These are phyloP conservation scores for Suillus subalutaceus DNA, from an alignment of 768 basidiomycete species.

Conservation along the genomic window DNA sequence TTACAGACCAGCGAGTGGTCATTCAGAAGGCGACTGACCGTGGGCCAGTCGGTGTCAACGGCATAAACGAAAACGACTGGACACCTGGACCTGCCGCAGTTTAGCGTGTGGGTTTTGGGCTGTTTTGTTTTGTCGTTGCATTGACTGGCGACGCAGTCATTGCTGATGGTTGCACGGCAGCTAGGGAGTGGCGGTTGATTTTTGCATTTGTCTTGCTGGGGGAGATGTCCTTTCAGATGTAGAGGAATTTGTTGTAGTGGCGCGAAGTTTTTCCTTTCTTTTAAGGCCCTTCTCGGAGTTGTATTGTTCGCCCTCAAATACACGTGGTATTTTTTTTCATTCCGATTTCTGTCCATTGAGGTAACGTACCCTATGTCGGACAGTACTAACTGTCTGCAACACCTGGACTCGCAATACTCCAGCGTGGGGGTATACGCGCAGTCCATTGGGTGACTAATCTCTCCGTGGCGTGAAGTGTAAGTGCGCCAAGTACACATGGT, in stretches of 20 bases:
- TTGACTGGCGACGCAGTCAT: neutral
- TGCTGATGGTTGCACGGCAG: neutral
- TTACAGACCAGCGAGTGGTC: neutral
- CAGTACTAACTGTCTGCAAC: no score
- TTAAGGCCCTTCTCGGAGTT: neutral
- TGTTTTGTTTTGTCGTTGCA: neutral
- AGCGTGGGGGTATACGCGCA: no score
- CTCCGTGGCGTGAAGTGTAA: neutral
- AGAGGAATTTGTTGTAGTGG: neutral
- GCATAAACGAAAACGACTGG: conserved; percentile 27
- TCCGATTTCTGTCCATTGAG: no score
- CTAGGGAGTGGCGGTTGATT: neutral
- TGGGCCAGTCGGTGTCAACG: conserved; percentile 11
- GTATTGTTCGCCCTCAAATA: neutral
- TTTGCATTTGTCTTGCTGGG: neutral
- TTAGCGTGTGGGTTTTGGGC: neutral
- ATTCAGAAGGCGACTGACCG: neutral
- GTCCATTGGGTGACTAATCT: no score
- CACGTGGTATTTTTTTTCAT: neutral
- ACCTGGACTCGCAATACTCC: no score
- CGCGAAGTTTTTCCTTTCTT: neutral
- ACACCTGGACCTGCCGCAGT: conserved; percentile 20
- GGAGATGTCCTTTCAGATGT: neutral
- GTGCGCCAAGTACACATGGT: neutral
- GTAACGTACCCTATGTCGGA: no score